phyloP scores from a whole-genome alignment of 2,329 filamentous ascomycete genomes.

The Pyrenophora seminiperda region DNA sequence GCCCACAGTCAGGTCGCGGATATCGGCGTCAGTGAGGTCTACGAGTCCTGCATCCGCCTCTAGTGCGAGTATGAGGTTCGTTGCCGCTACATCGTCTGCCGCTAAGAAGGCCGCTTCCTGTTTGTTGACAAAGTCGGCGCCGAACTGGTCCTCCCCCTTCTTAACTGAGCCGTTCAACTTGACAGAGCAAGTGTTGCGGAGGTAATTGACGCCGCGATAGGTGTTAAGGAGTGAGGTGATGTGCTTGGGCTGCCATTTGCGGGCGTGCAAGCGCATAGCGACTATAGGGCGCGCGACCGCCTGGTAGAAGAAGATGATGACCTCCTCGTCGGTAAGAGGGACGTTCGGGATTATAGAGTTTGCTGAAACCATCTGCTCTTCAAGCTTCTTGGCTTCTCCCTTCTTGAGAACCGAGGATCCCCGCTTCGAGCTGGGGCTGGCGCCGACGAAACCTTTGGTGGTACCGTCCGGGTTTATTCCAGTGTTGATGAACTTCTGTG shows the following conservation, averaged over 20 bases:
- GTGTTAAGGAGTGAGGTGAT: conserved; percentile 33
- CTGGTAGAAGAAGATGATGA: conserved; percentile 45
- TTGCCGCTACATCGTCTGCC: conserved; percentile 22
- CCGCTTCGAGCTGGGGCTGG: too few relatives aligned
- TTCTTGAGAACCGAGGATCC: too few relatives aligned
- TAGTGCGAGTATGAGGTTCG: conserved; percentile 23
- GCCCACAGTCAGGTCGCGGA: conserved; percentile 19
- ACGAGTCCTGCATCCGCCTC: conserved; percentile 3
- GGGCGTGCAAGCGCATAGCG: conserved; percentile 32
- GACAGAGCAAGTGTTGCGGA: conserved; percentile 38
- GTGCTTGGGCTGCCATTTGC: conserved; percentile 28
- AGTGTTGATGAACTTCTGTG: background rate
- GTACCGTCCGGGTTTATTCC: conserved; percentile 16
- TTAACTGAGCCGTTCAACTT: conserved; percentile 37
- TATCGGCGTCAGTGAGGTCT: conserved; percentile 17
- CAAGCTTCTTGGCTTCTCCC: conserved; percentile 27
- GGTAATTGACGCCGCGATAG: conserved; percentile 31
- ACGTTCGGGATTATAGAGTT: conserved; percentile 26
- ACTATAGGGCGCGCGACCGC: conserved; percentile 28
- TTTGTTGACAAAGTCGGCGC: conserved; percentile 9
- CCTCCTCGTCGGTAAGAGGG: conserved; percentile 36
- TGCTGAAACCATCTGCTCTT: conserved; percentile 19
- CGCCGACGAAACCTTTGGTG: conserved; percentile 9
- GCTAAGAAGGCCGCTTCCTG: conserved; percentile 9
- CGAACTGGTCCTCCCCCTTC: conserved; percentile 22